phyloP scores from a whole-genome alignment of 2,329 filamentous ascomycete species.

The Colletotrichum spinosum region DNA sequence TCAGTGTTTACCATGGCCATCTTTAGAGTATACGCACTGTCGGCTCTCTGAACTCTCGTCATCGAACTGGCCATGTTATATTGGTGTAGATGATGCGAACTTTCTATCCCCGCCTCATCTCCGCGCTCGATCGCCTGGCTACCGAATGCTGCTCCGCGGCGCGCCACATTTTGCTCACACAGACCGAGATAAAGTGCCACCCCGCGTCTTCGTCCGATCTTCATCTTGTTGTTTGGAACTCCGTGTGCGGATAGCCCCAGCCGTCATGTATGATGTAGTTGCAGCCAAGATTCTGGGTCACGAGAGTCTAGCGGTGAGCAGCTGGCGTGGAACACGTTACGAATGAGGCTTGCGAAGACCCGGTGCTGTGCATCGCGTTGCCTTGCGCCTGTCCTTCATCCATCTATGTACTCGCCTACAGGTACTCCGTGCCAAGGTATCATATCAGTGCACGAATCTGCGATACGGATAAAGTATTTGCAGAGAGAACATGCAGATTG shows the following conservation, averaged over 20 bases:
- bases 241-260: neutral
- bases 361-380: conserved; percentile 18
- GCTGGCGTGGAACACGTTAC: conserved; percentile 11
- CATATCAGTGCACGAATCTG: no score
- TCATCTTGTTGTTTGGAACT: neutral
- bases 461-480: no score
- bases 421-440: no score
- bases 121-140: conserved; percentile 5
- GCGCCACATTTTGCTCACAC: neutral
- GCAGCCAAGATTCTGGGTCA: conserved; percentile 31
- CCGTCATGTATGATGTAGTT: conserved; percentile 28
- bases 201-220: conserved; percentile 17
- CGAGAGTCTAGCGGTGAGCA: conserved; percentile 29
- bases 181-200: neutral
- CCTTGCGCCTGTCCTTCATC: conserved; percentile 1
- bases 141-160: conserved; percentile 14
- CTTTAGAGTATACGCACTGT: neutral
- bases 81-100: neutral
- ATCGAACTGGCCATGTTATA: no score
- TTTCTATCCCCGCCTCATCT: conserved; percentile 7
- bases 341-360: conserved; percentile 26
- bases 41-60: no score
- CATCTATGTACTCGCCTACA: no score
- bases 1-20: conserved; percentile 1
- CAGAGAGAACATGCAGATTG: no score